A percentile compares a stretch with the other conserved stretches of the same genome.
Evolutionary conservation across 805 yeast species (phyloP).

Genomic region (Suhomyces vadensis): DNA sequence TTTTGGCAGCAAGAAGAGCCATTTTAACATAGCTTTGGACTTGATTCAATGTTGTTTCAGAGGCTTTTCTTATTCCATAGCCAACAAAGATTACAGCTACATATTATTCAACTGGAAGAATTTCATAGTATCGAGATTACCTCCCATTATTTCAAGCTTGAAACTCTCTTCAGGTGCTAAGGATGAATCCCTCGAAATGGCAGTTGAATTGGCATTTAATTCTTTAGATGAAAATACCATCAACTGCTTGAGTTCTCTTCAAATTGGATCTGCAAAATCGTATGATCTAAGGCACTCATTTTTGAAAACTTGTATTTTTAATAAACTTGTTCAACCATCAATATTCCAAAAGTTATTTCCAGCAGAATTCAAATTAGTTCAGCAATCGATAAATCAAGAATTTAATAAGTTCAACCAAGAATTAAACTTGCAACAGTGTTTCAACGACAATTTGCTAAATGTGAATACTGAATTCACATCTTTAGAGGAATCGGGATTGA

Average conservation of each 20-base stretch:
- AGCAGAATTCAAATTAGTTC: slow-evolving; percentile 24
- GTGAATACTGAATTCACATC: slow-evolving; percentile 42
- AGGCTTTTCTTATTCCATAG: slow-evolving; percentile 20
- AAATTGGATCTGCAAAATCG: slow-evolving; percentile 13
- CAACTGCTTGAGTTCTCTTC: neutral
- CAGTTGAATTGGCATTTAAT: slow-evolving; percentile 17
- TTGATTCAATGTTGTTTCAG: slow-evolving; percentile 23
- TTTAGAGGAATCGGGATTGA: slow-evolving; percentile 39
- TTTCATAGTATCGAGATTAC: slow-evolving; percentile 32
- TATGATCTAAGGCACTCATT: slow-evolving; percentile 30
- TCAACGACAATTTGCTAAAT: slow-evolving; percentile 33
- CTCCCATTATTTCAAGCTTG: slow-evolving; percentile 22
- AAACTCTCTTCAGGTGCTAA: slow-evolving; percentile 13
- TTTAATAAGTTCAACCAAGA: slow-evolving; percentile 20
- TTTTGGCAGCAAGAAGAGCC: slow-evolving; percentile 13
- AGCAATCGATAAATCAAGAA: slow-evolving; percentile 28
- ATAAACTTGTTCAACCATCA: slow-evolving; percentile 26
- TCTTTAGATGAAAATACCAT: slow-evolving; percentile 5
- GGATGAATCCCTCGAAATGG: slow-evolving; percentile 19
- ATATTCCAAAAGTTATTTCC: slow-evolving; percentile 30
- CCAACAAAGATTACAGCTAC: slow-evolving; percentile 23
- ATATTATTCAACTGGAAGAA: slow-evolving; percentile 37
- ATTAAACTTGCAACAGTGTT: slow-evolving; percentile 23
- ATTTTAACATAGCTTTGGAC: slow-evolving; percentile 16
- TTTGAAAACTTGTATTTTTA: slow-evolving; percentile 31